Conservation (phyloP, 768 basidiomycete species). For the Naganishia friedmannii region DNA sequence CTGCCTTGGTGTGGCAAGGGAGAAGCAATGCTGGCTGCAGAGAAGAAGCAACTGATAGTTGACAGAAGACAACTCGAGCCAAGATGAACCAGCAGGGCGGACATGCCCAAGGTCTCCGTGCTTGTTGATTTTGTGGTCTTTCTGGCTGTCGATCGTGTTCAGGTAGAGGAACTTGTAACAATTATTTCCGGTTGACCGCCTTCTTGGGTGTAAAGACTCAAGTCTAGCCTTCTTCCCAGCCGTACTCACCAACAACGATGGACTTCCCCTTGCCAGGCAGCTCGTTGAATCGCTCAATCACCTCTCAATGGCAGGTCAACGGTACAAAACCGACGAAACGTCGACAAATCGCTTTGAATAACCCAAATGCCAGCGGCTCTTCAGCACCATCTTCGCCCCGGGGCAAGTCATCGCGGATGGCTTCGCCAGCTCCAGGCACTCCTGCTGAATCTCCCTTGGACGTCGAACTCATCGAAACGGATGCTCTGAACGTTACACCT, state of each 20-base stretch:
- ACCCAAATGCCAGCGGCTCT: slow-evolving; percentile 12
- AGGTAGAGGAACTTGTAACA: background rate
- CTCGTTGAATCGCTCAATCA: slow-evolving; percentile 31
- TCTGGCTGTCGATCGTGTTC: background rate
- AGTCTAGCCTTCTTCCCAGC: background rate
- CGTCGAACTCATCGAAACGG: background rate
- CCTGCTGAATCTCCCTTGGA: slow-evolving; percentile 1
- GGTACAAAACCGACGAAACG: slow-evolving; percentile 24
- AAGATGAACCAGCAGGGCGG: background rate
- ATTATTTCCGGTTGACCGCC: background rate
- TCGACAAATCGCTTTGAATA: slow-evolving; percentile 22
- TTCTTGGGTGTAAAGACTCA: background rate
- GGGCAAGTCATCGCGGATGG: slow-evolving; percentile 3
- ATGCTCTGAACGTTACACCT: background rate
- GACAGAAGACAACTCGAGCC: background rate
- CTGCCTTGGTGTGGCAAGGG: no score
- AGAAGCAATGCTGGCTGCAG: background rate
- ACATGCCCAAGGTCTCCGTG: background rate
- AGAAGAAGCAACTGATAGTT: background rate
- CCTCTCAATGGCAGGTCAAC: slow-evolving; percentile 29
- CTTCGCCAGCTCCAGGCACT: slow-evolving; percentile 3
- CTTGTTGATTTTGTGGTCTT: slow-evolving; percentile 19
- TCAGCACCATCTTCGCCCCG: slow-evolving; percentile 15
- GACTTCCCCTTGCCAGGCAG: slow-evolving; percentile 30
- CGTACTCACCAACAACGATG: background rate